phyloP scores from a whole-genome alignment of 2,329 filamentous ascomycete species.

The Sarocladiaceae sp. region DNA sequence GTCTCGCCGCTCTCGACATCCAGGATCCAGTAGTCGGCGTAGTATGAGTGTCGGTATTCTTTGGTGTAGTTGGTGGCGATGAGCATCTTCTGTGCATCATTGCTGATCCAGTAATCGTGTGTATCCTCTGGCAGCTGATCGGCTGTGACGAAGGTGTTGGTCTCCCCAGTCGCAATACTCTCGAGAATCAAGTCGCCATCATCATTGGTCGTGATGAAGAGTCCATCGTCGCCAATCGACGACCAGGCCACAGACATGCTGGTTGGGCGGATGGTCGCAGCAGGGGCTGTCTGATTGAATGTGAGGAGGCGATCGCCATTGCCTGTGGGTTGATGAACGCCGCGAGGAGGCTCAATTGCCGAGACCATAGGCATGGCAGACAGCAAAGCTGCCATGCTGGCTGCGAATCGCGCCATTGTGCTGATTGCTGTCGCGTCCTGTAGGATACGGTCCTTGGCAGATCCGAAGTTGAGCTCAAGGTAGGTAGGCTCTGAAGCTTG shows the following conservation, averaged over 20 bases:
- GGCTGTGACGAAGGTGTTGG: constrained; percentile 50
- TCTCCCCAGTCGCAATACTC: constrained; percentile 53
- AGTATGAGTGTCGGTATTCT: constrained; percentile 63
- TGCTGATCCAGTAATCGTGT: constrained; percentile 54
- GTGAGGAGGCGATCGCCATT: constrained; percentile 50
- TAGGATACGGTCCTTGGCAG: too few relatives aligned
- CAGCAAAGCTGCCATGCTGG: constrained; percentile 13
- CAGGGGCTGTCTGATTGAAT: constrained; percentile 53
- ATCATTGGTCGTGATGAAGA: constrained; percentile 47
- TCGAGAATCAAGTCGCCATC: constrained; percentile 52
- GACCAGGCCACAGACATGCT: constrained; percentile 51
- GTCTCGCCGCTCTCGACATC: constrained; percentile 51
- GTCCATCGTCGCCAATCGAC: constrained; percentile 51
- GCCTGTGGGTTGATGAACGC: constrained; percentile 48
- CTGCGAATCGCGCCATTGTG: constrained; percentile 1
- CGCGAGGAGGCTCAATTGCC: constrained; percentile 44
- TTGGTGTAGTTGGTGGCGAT: constrained; percentile 62
- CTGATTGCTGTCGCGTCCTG: too few relatives aligned
- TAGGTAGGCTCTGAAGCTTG: too few relatives aligned
- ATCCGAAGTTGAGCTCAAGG: too few relatives aligned
- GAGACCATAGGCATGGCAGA: constrained; percentile 14
- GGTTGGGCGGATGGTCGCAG: constrained; percentile 36
- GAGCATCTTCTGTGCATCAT: constrained; percentile 52
- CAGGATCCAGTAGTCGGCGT: constrained; percentile 59
- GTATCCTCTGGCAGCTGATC: constrained; percentile 50